Conservation (phyloP, 805 yeast species). For the Nakazawaea ishiwadae region DNA sequence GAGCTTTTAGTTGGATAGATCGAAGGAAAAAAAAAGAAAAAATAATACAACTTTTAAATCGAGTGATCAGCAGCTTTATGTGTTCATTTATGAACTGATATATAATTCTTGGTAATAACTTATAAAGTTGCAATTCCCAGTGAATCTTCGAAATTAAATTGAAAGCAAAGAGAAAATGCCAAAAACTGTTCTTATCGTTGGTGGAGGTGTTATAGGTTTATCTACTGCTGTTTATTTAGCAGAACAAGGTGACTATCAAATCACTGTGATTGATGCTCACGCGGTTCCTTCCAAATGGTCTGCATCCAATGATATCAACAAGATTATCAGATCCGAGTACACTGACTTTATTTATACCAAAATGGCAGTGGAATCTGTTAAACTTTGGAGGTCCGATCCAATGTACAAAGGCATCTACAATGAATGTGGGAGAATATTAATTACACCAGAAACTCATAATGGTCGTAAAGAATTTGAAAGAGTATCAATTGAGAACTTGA, state of each 20-base stretch:
- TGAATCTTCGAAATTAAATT: too few relatives aligned
- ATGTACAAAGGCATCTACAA: conserved; percentile 28
- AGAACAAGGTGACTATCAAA: conserved; percentile 23
- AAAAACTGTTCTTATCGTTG: conserved; percentile 21
- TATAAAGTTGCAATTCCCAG: too few relatives aligned
- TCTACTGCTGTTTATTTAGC: conserved; percentile 37
- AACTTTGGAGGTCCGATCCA: conserved; percentile 32
- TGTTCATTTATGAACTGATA: too few relatives aligned
- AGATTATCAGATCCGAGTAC: conserved; percentile 45
- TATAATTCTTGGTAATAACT: too few relatives aligned
- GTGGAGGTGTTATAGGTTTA: conserved; percentile 44
- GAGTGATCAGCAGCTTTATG: too few relatives aligned
- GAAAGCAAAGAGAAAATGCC: too few relatives aligned
- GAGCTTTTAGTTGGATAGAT: too few relatives aligned
- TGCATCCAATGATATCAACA: conserved; percentile 45
- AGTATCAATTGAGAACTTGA: conserved; percentile 30
- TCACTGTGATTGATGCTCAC: conserved; percentile 34
- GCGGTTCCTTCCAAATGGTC: conserved; percentile 40
- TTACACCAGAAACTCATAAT: conserved; percentile 28
- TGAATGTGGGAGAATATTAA: conserved; percentile 37
- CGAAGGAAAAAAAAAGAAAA: too few relatives aligned
- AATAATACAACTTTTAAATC: too few relatives aligned
- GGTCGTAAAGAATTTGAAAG: conserved; percentile 35
- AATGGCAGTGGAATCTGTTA: conserved; percentile 40
- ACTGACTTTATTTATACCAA: conserved; percentile 35